Percentiles rank a stretch among this genome's conserved stretches.
phyloP scores from a whole-genome alignment of 805 yeast genomes.

The Danielia oregonensis region DNA sequence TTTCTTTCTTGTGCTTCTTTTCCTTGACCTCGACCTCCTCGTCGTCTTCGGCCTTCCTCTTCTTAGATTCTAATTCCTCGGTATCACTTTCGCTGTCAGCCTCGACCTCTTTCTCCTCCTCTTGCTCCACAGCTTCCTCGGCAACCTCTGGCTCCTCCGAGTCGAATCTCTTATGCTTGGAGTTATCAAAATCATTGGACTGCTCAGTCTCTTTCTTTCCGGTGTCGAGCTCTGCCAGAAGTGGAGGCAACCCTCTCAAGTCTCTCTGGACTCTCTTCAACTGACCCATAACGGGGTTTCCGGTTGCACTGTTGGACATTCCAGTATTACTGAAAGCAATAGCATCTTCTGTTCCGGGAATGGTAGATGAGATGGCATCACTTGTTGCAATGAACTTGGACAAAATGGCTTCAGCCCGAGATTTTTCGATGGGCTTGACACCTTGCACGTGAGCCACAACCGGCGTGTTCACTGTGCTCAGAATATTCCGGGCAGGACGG shows the following conservation, averaged over 20 bases:
- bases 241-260: constrained; percentile 76
- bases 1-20: constrained; percentile 9
- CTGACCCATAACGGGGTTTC: constrained; percentile 51
- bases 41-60: constrained; percentile 2
- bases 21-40: constrained; percentile 3
- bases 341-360: constrained; percentile 23
- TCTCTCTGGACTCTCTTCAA: constrained; percentile 72
- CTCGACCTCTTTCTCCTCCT: constrained; percentile 9
- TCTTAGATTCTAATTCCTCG: constrained; percentile 2
- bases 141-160: constrained; percentile 20
- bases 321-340: constrained; percentile 23
- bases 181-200: constrained; percentile 7
- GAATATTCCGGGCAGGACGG: constrained; percentile 40
- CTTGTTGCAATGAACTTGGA: constrained; percentile 40
- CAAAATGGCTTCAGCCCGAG: constrained; percentile 44
- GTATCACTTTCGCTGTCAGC: too few relatives aligned
- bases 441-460: constrained; percentile 34
- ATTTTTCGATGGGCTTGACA: constrained; percentile 27
- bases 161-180: constrained; percentile 23
- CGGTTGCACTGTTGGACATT: constrained; percentile 28
- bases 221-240: constrained; percentile 20
- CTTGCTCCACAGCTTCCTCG: constrained; percentile 7
- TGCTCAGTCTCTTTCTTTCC: constrained; percentile 6
- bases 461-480: constrained; percentile 47
- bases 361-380: constrained; percentile 31